Evolutionary conservation across 2,329 filamentous ascomycete genomes (phyloP), one percentile per base, ranked within the genome.

Genomic region (Madurella mycetomatis): DNA sequence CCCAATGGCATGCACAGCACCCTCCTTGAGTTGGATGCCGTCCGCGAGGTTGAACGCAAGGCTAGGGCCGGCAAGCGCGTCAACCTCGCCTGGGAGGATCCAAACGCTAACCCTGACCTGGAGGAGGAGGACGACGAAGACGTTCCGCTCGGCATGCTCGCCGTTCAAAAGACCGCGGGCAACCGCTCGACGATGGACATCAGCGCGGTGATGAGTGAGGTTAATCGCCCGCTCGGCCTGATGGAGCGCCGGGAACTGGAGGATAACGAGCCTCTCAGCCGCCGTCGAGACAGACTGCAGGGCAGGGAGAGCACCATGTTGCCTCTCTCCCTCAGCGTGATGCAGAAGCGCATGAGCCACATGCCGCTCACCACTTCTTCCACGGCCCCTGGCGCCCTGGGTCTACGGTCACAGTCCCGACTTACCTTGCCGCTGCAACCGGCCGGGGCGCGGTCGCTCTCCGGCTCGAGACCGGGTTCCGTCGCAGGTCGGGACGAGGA

Each of bases 1-100:
- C 86, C 87, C 17, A 85, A 87, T 51, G 92, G 90, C n/a, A 86
- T 95, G 79, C 90, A 94, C 60, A 89, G 89, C 13, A 99, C 94
- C 0, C 78, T 99, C 4, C 77, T 99, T 1, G 85, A 99, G 67
- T 81, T 97, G 62, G 92, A 99, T 66, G 88, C 90, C 0, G 90
- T 96, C 30, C 89, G 90, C 18, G 88, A 96, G 69, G 81, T 91
- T 19, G 88, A 96, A 68, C 86, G 85, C 62, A 84, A 86, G 60
- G 80, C 87, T 30, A 83, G 92, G 39, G 81, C 86, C 64, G 80
- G 81, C 53, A 88, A 88, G 65, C 88, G 86, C 54, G 84, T 96
- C 34, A 90, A 90, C 55, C 78, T 99, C 34, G 94, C 92, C 1
- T 99, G 94, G 94, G 92, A 97, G 70, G 86, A 87, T 48, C 79